Evolutionary conservation across 2,329 filamentous ascomycete genomes (phyloP).

Genomic region (Beauveria varroae): DNA sequence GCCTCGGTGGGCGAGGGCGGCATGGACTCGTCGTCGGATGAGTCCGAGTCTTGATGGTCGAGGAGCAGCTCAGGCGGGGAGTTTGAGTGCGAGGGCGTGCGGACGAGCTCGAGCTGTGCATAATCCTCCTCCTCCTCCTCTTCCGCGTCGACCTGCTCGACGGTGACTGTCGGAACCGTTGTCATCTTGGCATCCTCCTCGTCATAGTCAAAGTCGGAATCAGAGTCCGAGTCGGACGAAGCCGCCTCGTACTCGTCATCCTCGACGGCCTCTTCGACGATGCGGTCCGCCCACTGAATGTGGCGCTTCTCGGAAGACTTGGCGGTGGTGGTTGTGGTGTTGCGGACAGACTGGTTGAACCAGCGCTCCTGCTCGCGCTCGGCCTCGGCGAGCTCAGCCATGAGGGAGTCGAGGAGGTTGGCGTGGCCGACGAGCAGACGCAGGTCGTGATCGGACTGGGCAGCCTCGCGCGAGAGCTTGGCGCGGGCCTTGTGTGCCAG

Average conservation of each 20-base stretch:
- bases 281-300: constrained; percentile 80
- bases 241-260: constrained; percentile 56
- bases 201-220: constrained; percentile 40
- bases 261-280: constrained; percentile 45
- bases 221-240: constrained; percentile 43
- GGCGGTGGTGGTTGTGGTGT: constrained; percentile 30
- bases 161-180: constrained; percentile 35
- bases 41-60: constrained; percentile 61
- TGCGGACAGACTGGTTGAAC: constrained; percentile 93
- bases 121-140: constrained; percentile 53
- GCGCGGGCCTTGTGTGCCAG: constrained; percentile 92
- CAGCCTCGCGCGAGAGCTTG: constrained; percentile 92
- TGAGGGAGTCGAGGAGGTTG: constrained; percentile 93
- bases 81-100: constrained; percentile 57
- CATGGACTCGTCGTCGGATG: constrained; percentile 68
- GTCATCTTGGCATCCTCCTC: constrained; percentile 49
- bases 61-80: constrained; percentile 63
- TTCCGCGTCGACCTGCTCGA: constrained; percentile 34
- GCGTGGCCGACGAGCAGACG: constrained; percentile 93
- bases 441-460: constrained; percentile 86
- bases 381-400: constrained; percentile 85
- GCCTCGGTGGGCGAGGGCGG: constrained; percentile 60
- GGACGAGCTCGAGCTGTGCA: constrained; percentile 57
- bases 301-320: constrained; percentile 53
- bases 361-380: constrained; percentile 93